Percentiles rank a stretch among this genome's conserved stretches.
Conservation (phyloP, 1,284 basidiomycete species). For the Kalmanozyma brasiliensis region DNA sequence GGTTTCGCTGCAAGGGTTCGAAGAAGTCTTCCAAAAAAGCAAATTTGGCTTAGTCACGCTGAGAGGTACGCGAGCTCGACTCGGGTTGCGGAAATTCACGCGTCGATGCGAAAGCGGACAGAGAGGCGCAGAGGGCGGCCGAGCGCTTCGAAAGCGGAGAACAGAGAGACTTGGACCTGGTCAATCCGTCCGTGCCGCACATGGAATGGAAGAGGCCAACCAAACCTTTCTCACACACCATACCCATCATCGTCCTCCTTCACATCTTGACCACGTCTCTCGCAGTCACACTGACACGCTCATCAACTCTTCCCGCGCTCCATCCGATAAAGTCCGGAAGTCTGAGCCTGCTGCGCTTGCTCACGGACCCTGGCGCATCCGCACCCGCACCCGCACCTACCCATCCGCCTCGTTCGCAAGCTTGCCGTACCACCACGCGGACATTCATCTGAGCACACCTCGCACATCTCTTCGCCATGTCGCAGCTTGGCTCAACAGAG, state of each 20-base stretch:
- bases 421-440: too few relatives aligned
- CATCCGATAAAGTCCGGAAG: too few relatives aligned
- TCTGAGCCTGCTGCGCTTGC: too few relatives aligned
- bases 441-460: not conserved
- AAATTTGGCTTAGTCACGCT: constrained; percentile 44
- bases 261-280: not conserved
- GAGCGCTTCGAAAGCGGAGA: constrained; percentile 25
- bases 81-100: constrained; percentile 41
- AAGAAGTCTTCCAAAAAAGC: constrained; percentile 17
- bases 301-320: not conserved
- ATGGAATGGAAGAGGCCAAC: not conserved
- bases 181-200: not conserved
- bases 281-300: not conserved
- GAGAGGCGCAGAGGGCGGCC: constrained; percentile 6
- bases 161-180: constrained; percentile 1
- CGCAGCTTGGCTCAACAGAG: constrained; percentile 23
- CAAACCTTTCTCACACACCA: constrained; percentile 6
- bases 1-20: not conserved
- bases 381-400: too few relatives aligned
- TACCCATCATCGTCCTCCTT: not conserved
- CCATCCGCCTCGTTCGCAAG: too few relatives aligned
- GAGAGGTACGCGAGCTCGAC: not conserved
- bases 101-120: constrained; percentile 16
- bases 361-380: too few relatives aligned
- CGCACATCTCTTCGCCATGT: constrained; percentile 10